phyloP scores from a whole-genome alignment of 129 eudicot species.

The Chrysanthemum seticuspe region DNA sequence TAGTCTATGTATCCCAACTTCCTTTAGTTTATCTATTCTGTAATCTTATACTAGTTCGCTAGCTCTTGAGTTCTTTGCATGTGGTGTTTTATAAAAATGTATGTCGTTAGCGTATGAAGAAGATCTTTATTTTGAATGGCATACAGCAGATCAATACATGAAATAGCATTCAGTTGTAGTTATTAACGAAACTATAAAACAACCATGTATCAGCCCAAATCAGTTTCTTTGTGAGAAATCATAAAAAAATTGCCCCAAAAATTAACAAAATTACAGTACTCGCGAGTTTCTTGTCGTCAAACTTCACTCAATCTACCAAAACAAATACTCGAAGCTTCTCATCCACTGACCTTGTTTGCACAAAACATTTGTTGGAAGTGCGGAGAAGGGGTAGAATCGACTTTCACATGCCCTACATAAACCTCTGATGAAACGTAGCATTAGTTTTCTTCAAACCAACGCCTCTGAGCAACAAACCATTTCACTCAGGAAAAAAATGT shows the following conservation, averaged over 20 bases:
- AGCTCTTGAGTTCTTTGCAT: too few relatives aligned
- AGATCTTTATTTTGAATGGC: too few relatives aligned
- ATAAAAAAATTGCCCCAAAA: constrained; percentile 8
- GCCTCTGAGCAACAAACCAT: constrained; percentile 34
- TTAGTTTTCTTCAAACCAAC: constrained; percentile 32
- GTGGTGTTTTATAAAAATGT: too few relatives aligned
- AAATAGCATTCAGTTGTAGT: too few relatives aligned
- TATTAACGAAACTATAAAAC: constrained; percentile 13
- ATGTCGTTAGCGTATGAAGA: too few relatives aligned
- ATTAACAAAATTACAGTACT: constrained; percentile 15
- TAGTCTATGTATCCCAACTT: too few relatives aligned
- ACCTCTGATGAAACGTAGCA: constrained; percentile 25
- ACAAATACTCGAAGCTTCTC: constrained; percentile 19
- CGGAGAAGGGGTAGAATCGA: constrained; percentile 24
- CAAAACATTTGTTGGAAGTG: constrained; percentile 1
- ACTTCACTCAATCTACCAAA: constrained; percentile 27
- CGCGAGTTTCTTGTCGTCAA: constrained; percentile 19
- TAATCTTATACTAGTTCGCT: too few relatives aligned
- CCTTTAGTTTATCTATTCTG: too few relatives aligned
- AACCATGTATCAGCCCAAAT: constrained; percentile 17
- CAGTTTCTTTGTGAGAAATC: constrained; percentile 19
- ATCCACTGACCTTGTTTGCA: constrained; percentile 1
- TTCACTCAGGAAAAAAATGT: constrained; percentile 26
- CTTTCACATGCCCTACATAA: constrained; percentile 24
- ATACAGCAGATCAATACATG: too few relatives aligned